phyloP scores from a whole-genome alignment of 192 early-diverging fungal species.

The Pilobolus umbonatus region DNA sequence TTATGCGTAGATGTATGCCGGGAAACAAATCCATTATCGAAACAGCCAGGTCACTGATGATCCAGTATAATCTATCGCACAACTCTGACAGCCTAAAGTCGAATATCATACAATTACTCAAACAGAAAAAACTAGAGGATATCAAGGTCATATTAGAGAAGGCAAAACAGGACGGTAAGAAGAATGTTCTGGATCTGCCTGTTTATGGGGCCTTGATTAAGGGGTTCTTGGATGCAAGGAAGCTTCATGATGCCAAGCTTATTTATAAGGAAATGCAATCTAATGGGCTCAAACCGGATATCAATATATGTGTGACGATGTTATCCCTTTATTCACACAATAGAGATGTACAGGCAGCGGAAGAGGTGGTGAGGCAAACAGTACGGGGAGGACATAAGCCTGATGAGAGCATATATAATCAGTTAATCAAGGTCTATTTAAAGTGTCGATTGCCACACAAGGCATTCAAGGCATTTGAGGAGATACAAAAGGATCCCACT shows the following conservation, averaged over 20 bases:
- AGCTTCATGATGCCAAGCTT: not conserved
- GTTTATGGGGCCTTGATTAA: conserved; percentile 21
- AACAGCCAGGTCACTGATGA: conserved; percentile 7
- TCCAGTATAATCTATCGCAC: not conserved
- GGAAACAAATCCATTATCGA: conserved; percentile 1
- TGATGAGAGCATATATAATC: conserved; percentile 20
- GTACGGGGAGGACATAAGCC: conserved; percentile 12
- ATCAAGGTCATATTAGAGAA: conserved; percentile 1
- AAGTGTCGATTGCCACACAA: conserved; percentile 2
- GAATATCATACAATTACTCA: conserved; percentile 24
- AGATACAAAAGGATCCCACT: conserved; percentile 16
- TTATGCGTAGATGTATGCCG: conserved; percentile 24
- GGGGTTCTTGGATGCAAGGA: conserved; percentile 11
- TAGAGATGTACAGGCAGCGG: conserved; percentile 11
- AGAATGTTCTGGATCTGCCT: conserved; percentile 11
- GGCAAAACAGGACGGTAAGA: not conserved
- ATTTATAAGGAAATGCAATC: conserved; percentile 19
- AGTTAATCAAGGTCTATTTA: conserved; percentile 32
- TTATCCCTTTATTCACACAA: conserved; percentile 13
- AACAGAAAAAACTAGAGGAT: conserved; percentile 4
- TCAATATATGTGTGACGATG: conserved; percentile 12
- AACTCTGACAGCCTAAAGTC: conserved; percentile 12
- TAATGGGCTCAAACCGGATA: conserved; percentile 6
- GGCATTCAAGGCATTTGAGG: conserved; percentile 24
- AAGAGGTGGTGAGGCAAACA: conserved; percentile 12